Conservation (phyloP, 352 stramenopile genomes). For the Globisporangium nodosum region DNA sequence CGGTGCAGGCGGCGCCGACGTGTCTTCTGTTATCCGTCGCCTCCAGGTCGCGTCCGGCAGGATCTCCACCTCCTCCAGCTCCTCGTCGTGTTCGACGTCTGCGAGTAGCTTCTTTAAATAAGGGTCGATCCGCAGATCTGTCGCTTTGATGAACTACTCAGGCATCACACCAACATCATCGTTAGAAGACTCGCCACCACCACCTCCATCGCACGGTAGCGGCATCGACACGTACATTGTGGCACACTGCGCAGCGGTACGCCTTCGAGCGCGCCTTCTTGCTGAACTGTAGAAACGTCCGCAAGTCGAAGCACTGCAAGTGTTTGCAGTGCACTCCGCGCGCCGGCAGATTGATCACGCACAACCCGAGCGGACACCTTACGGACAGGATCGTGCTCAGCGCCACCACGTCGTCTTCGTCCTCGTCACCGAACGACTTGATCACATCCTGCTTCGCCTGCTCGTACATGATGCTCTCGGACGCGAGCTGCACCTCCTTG, state of each 20-base stretch:
- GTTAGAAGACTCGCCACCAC: not conserved
- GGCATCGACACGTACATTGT: conserved; percentile 55
- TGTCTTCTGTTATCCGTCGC: conserved; percentile 48
- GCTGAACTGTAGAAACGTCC: conserved; percentile 90
- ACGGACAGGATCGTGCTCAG: conserved; percentile 87
- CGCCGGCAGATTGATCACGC: conserved; percentile 87
- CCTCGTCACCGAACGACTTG: conserved; percentile 72
- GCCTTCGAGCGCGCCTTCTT: conserved; percentile 79
- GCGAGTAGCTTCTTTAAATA: conserved; percentile 88
- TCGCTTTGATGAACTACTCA: conserved; percentile 78
- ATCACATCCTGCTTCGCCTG: conserved; percentile 69
- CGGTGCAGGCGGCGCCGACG: conserved; percentile 19
- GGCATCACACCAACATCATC: not conserved
- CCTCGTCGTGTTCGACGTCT: conserved; percentile 74
- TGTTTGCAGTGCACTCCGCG: conserved; percentile 90
- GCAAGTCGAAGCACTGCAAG: conserved; percentile 95
- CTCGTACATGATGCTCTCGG: conserved; percentile 65
- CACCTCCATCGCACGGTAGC: not conserved
- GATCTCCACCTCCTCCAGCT: conserved; percentile 90
- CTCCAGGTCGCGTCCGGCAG: conserved; percentile 80
- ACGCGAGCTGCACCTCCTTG: conserved; percentile 51
- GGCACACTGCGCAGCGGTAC: conserved; percentile 89
- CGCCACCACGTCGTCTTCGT: conserved; percentile 80
- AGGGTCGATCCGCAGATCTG: conserved; percentile 86
- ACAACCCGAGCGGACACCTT: conserved; percentile 82